Conservation (phyloP, 352 stramenopile species). For the Phytophthora uliginosa region DNA sequence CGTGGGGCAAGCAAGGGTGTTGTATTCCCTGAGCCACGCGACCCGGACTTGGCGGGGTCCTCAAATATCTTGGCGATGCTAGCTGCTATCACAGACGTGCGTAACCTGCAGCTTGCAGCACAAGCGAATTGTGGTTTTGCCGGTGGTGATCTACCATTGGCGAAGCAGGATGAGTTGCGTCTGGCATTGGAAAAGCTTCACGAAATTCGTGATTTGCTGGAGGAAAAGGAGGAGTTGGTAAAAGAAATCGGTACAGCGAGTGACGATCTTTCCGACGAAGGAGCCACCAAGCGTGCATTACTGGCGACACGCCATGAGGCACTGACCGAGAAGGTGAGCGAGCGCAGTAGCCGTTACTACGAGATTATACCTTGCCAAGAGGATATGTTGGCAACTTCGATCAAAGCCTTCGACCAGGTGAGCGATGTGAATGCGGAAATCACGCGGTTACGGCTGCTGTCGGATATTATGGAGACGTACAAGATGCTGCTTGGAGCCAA, state of each 20-base stretch:
- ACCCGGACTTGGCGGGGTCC: constrained; percentile 34
- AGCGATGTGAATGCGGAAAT: constrained; percentile 76
- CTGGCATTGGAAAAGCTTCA: constrained; percentile 55
- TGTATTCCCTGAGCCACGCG: constrained; percentile 45
- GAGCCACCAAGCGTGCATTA: constrained; percentile 45
- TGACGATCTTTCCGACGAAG: constrained; percentile 61
- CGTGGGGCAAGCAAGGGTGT: constrained; percentile 13
- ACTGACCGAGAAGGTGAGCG: constrained; percentile 74
- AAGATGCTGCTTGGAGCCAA: constrained; percentile 83
- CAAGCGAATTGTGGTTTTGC: constrained; percentile 58
- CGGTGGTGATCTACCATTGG: constrained; percentile 62
- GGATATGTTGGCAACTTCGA: constrained; percentile 60
- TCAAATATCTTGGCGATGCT: constrained; percentile 62
- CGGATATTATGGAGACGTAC: constrained; percentile 83
- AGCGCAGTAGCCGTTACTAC: constrained; percentile 82
- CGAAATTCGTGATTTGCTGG: constrained; percentile 60
- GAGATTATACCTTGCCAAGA: constrained; percentile 85
- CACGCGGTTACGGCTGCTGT: constrained; percentile 61
- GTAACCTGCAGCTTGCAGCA: constrained; percentile 73
- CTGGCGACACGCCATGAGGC: constrained; percentile 59
- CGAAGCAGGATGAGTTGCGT: constrained; percentile 66
- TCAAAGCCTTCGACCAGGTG: constrained; percentile 70
- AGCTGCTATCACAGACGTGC: constrained; percentile 77
- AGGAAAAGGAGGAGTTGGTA: constrained; percentile 58
- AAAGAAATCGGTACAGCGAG: constrained; percentile 59